Conservation (phyloP, 805 yeast species). For the Metschnikowia baotianmanensis region DNA sequence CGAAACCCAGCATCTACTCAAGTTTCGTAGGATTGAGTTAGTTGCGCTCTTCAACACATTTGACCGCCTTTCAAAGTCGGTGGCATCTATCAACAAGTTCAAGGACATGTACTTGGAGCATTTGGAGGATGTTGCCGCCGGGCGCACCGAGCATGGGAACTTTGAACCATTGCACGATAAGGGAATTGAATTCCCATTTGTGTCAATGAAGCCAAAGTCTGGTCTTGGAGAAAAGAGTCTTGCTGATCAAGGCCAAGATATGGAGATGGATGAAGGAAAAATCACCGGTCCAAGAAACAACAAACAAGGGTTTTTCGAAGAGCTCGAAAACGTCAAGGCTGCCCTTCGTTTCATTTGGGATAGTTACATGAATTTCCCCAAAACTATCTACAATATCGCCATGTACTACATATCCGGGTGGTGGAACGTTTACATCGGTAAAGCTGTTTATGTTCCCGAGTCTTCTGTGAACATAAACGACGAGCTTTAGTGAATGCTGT, state of each 20-base stretch:
- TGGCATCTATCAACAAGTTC: conserved; percentile 72
- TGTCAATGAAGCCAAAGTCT: conserved; percentile 11
- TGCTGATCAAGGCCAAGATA: not conserved
- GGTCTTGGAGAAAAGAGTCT: conserved; percentile 2
- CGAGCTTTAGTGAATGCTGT: conserved; percentile 13
- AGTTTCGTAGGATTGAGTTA: conserved; percentile 73
- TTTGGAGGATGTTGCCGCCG: conserved; percentile 39
- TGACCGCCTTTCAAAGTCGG: conserved; percentile 84
- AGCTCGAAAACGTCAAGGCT: conserved; percentile 50
- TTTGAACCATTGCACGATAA: conserved; percentile 31
- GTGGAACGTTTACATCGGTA: conserved; percentile 82
- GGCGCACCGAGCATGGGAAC: conserved; percentile 40
- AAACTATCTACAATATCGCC: conserved; percentile 48
- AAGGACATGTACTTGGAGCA: conserved; percentile 49
- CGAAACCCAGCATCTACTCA: conserved; percentile 51
- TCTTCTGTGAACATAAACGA: conserved; percentile 13
- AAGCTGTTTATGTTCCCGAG: conserved; percentile 22
- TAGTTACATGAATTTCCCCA: conserved; percentile 72
- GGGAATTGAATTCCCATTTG: conserved; percentile 42
- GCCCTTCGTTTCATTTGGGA: conserved; percentile 63
- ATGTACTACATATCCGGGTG: conserved; percentile 49
- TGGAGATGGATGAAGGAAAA: conserved; percentile 8
- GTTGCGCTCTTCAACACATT: conserved; percentile 91
- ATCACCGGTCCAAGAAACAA: conserved; percentile 5
- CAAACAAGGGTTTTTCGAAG: conserved; percentile 30